Evolutionary conservation across 352 stramenopile genomes (phyloP).

Genomic region (Albugo candida): DNA sequence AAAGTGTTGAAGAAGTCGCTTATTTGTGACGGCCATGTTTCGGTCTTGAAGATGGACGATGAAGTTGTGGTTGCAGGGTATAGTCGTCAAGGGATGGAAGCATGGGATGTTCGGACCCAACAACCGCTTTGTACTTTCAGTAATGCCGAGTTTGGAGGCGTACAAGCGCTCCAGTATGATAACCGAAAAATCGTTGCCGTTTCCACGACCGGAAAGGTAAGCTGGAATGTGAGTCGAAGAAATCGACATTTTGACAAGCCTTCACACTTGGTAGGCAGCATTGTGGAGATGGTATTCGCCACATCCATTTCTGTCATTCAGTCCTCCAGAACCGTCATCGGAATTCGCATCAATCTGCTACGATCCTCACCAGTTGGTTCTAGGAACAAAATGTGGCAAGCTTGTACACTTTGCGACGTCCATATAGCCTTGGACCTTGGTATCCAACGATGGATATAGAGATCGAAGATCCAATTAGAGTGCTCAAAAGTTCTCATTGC

Average conservation of each 20-base stretch:
- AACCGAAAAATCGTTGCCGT: constrained; percentile 75
- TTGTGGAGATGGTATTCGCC: constrained; percentile 72
- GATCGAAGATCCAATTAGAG: background rate
- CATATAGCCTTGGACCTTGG: background rate
- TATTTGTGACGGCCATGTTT: constrained; percentile 53
- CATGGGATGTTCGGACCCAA: constrained; percentile 77
- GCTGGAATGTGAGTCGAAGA: background rate
- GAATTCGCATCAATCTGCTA: constrained; percentile 52
- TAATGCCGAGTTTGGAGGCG: constrained; percentile 36
- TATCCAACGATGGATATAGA: background rate
- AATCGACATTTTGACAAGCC: background rate
- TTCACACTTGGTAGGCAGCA: constrained; percentile 23
- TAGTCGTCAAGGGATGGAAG: constrained; percentile 63
- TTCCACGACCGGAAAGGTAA: constrained; percentile 49
- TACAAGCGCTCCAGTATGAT: constrained; percentile 66
- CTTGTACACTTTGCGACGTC: constrained; percentile 37
- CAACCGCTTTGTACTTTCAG: constrained; percentile 74
- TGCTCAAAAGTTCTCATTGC: constrained; percentile 53
- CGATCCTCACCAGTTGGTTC: constrained; percentile 50
- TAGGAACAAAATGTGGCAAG: constrained; percentile 53
- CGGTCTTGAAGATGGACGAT: constrained; percentile 75
- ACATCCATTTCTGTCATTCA: constrained; percentile 61
- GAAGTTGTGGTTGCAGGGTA: constrained; percentile 75
- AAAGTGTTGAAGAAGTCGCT: constrained; percentile 74
- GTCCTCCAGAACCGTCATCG: constrained; percentile 20